Percentiles rank a stretch among this genome's conserved stretches.
Conservation (phyloP, 1,284 basidiomycete species). For the Moesziomyces antarcticus region DNA sequence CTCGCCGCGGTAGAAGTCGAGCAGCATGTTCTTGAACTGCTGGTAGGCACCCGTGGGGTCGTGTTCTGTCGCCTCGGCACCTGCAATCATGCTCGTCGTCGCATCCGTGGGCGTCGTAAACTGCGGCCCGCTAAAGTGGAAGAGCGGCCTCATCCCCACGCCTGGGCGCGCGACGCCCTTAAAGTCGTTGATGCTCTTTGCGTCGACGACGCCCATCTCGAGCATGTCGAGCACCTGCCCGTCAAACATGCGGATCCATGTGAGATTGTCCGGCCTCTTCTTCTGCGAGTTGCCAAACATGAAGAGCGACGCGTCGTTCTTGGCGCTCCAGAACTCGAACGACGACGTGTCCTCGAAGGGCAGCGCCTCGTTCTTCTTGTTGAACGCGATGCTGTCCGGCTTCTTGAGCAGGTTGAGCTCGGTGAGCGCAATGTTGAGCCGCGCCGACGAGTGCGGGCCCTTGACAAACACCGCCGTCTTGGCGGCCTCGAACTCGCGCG, state of each 20-base stretch:
- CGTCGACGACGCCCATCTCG: slow-evolving; percentile 87
- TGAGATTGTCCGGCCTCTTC: slow-evolving; percentile 89
- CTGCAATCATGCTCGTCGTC: slow-evolving; percentile 31
- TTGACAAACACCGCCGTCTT: slow-evolving; percentile 87
- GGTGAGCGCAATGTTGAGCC: slow-evolving; percentile 82
- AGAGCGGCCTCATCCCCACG: slow-evolving; percentile 88
- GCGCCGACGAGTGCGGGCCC: slow-evolving; percentile 85
- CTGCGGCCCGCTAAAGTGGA: slow-evolving; percentile 86
- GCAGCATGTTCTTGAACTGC: slow-evolving; percentile 84
- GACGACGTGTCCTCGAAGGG: slow-evolving; percentile 82
- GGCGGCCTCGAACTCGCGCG: slow-evolving; percentile 84
- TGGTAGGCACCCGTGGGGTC: slow-evolving; percentile 58
- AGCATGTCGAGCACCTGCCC: slow-evolving; percentile 90
- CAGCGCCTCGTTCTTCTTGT: slow-evolving; percentile 90
- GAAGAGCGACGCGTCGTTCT: slow-evolving; percentile 95
- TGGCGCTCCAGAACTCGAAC: slow-evolving; percentile 93
- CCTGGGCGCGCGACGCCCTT: slow-evolving; percentile 91
- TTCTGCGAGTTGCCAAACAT: slow-evolving; percentile 91
- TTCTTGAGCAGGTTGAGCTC: slow-evolving; percentile 72
- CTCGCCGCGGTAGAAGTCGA: slow-evolving; percentile 84
- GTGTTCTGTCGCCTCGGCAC: slow-evolving; percentile 36
- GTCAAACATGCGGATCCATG: slow-evolving; percentile 89
- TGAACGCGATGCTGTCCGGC: slow-evolving; percentile 83
- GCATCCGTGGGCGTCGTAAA: slow-evolving; percentile 68
- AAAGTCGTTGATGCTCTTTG: slow-evolving; percentile 81